These are phyloP conservation scores for Mycena galopus DNA, from an alignment of 768 basidiomycete genomes.

Conservation along the genomic window DNA sequence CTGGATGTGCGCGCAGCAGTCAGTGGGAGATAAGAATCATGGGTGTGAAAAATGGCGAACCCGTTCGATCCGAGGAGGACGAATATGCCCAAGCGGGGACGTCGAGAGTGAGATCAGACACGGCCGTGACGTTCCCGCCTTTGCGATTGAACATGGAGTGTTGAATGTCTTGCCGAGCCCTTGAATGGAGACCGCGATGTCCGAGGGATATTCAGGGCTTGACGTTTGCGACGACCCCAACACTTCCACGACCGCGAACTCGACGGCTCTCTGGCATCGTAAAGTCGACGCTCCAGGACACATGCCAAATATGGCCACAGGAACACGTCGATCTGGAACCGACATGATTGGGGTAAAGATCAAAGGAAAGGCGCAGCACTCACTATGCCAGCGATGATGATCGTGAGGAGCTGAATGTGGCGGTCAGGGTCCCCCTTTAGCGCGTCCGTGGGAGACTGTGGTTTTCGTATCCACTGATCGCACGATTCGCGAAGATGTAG, in stretches of 20 bases:
- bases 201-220: slow-evolving; percentile 45
- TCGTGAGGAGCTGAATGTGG: slow-evolving; percentile 64
- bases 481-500: slow-evolving; percentile 79
- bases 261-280: slow-evolving; percentile 65
- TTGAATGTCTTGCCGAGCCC: slow-evolving; percentile 72
- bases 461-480: slow-evolving; percentile 77
- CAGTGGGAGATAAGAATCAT: slow-evolving; percentile 1
- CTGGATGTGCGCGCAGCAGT: slow-evolving; percentile 48
- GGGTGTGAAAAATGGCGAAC: slow-evolving; percentile 45
- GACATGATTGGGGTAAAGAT: neutral
- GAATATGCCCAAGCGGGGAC: slow-evolving; percentile 84
- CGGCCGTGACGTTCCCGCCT: slow-evolving; percentile 68
- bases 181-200: slow-evolving; percentile 71
- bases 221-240: slow-evolving; percentile 47
- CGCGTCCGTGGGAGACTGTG: slow-evolving; percentile 66
- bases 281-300: slow-evolving; percentile 69
- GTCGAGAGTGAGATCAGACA: slow-evolving; percentile 74
- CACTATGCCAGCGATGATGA: slow-evolving; percentile 77
- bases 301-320: slow-evolving; percentile 79
- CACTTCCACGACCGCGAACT: slow-evolving; percentile 48
- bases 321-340: slow-evolving; percentile 72
- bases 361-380: slow-evolving; percentile 37
- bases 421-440: slow-evolving; percentile 73
- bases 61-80: slow-evolving; percentile 83
- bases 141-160: slow-evolving; percentile 61